Percentiles rank a stretch among this genome's conserved stretches.
These are phyloP conservation scores for Parietichytrium sp. DNA, from an alignment of 108 stramenopile species.

Conservation along the genomic window DNA sequence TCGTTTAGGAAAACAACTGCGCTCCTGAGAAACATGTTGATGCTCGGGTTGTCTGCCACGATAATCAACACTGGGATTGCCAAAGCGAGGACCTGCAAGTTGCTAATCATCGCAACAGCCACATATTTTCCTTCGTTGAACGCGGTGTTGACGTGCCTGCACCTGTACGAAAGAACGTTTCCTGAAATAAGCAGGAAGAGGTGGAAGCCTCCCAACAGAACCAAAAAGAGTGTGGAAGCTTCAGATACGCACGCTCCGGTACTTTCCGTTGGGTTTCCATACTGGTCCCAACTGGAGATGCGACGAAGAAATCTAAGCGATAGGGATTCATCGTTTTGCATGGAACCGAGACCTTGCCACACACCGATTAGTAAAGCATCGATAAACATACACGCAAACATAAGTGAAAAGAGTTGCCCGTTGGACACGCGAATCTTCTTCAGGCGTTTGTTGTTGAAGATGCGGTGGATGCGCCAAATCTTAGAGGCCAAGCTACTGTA, in stretches of 20 bases:
- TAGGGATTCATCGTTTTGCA: too few relatives aligned
- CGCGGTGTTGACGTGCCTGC: constrained; percentile 10
- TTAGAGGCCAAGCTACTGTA: neutral
- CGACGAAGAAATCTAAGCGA: too few relatives aligned
- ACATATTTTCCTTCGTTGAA: constrained; percentile 1
- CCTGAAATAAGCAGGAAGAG: neutral
- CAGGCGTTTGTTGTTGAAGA: constrained; percentile 12
- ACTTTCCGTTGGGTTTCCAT: too few relatives aligned
- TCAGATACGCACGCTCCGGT: too few relatives aligned
- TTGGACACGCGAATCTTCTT: too few relatives aligned
- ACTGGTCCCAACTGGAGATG: too few relatives aligned
- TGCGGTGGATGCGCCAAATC: neutral
- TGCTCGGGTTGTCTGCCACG: neutral
- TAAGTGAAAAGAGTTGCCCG: too few relatives aligned
- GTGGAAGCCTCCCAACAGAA: neutral
- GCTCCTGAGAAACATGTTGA: neutral
- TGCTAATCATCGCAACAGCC: neutral
- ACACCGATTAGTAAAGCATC: too few relatives aligned
- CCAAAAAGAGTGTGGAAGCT: too few relatives aligned
- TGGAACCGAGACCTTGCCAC: too few relatives aligned
- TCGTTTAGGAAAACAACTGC: constrained; percentile 23
- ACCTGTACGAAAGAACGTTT: neutral
- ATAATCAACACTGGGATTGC: neutral
- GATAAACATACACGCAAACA: too few relatives aligned
- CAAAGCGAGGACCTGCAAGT: neutral